These are phyloP conservation scores for Nigrospora osmanthi DNA, from an alignment of 2,329 filamentous ascomycete species.

Conservation along the genomic window DNA sequence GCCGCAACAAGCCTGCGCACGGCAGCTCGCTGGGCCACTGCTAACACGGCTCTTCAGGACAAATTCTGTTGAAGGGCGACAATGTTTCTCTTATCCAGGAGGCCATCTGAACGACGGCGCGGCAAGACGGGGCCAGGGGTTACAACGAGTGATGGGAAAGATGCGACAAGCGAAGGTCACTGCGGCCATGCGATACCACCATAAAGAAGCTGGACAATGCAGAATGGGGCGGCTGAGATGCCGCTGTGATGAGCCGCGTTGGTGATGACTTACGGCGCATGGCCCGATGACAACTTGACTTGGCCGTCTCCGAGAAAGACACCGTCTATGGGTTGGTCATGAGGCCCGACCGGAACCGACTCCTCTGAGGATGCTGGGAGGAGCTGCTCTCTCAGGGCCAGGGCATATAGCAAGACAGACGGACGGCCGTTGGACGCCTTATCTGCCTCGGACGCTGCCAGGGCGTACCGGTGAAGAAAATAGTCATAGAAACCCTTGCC, in stretches of 20 bases:
- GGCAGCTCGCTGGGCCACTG: not conserved
- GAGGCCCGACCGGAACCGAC: conserved; percentile 63
- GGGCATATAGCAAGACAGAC: conserved; percentile 55
- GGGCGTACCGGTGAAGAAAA: conserved; percentile 69
- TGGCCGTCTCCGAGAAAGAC: conserved; percentile 65
- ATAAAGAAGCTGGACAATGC: too few species aligned
- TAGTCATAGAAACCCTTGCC: conserved; percentile 97
- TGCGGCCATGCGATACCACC: too few species aligned
- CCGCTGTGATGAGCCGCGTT: too few species aligned
- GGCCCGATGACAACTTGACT: conserved; percentile 32
- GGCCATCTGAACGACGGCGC: conserved; percentile 22
- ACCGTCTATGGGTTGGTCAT: conserved; percentile 76
- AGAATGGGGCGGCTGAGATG: too few species aligned
- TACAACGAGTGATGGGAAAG: not conserved
- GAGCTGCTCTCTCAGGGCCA: conserved; percentile 82
- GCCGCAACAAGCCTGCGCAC: too few species aligned
- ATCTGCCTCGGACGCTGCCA: conserved; percentile 26
- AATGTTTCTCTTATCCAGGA: conserved; percentile 56
- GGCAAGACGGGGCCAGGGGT: conserved; percentile 11
- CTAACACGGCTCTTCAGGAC: conserved; percentile 33
- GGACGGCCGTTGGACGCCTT: conserved; percentile 22
- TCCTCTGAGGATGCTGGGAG: conserved; percentile 49
- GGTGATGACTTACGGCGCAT: not conserved
- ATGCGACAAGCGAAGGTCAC: not conserved
- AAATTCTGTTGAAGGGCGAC: conserved; percentile 61